Base-by-base conservation (phyloP, 2,329 filamentous ascomycete species). In the Trichoderma asperellum region DNA sequence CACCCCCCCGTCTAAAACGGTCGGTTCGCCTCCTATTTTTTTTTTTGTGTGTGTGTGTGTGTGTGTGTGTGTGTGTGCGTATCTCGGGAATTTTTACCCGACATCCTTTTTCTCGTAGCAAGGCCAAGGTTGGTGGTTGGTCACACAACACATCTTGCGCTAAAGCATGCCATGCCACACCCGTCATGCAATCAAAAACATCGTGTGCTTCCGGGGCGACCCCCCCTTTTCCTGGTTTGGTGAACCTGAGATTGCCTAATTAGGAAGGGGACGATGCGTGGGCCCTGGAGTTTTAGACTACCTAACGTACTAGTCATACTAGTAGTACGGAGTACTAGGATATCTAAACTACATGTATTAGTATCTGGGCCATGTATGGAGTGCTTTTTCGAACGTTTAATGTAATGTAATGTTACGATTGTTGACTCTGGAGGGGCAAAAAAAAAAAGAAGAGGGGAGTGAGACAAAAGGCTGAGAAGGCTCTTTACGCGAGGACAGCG, bases 221-320 rank as follows among this genome's bases (percentile, higher is more conserved):
- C 57, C 40, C 27, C 24, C 27, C 27, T 59, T 52, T 21, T 24
- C 40, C 61, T n/a, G n/a, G n/a, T n/a, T n/a, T n/a, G n/a, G n/a
- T n/a, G n/a, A 6, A 57, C 57, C 57, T 61, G 57, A 47, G 16
- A 68, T 53, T 68, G 47, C 65, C 65, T 12, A 27, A 68, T 43
- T 68, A 68, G 65, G 65, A 68, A 68, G 65, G 65, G 65, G 43
- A 68, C 65, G 65, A 68, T 68, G 57, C 53, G 56, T 55, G 57
- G 27, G 21, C 29, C 60, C 47, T 43, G n/a, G 24, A 16, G 27
- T 29, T 55, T 27, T 55, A 12, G 5, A 7, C 16, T 18, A 40
- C 37, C 32, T 5, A 4, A 24, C 24, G 24, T 24, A 24, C 24
- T 24, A 24, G n/a, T n/a, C n/a, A 24, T 24, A 24, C 24, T 24